phyloP scores from a whole-genome alignment of 176 grass and related monocot genomes.

The Leersia perrieri region DNA sequence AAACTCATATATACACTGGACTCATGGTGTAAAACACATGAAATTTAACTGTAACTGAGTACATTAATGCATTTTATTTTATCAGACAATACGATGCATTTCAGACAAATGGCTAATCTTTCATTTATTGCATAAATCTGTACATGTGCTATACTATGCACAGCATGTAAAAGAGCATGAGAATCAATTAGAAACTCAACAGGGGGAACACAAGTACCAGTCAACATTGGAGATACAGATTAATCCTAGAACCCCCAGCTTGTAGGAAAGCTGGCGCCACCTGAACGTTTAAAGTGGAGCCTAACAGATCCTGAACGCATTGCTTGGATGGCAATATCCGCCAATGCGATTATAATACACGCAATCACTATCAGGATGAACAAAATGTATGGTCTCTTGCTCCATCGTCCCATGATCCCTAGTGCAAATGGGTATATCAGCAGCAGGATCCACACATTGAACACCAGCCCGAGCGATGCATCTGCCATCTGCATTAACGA shows the following conservation, averaged over 20 bases:
- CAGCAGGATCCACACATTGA: slow-evolving; percentile 45
- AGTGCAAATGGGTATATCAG: slow-evolving; percentile 48
- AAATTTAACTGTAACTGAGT: not conserved
- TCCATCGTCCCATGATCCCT: slow-evolving; percentile 44
- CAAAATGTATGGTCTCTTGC: slow-evolving; percentile 41
- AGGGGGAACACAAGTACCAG: not conserved
- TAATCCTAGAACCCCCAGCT: slow-evolving; percentile 46
- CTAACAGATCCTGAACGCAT: slow-evolving; percentile 27
- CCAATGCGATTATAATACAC: not conserved
- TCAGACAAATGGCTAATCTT: slow-evolving; percentile 3
- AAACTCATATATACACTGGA: not conserved
- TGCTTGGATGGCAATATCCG: slow-evolving; percentile 34
- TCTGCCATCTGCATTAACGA: slow-evolving; percentile 49
- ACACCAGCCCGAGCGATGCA: slow-evolving; percentile 33
- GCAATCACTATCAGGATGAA: slow-evolving; percentile 35
- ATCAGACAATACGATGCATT: no score
- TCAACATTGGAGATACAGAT: not conserved
- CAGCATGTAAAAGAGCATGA: slow-evolving; percentile 6
- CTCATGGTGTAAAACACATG: not conserved
- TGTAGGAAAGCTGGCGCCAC: slow-evolving; percentile 45
- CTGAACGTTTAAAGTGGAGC: slow-evolving; percentile 35
- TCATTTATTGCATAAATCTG: slow-evolving; percentile 15
- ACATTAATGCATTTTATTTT: not conserved
- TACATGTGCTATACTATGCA: slow-evolving; percentile 5
- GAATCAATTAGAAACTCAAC: not conserved